Conservation (phyloP, 2,329 filamentous ascomycete species). For the Trichoderma afroharzianum region DNA sequence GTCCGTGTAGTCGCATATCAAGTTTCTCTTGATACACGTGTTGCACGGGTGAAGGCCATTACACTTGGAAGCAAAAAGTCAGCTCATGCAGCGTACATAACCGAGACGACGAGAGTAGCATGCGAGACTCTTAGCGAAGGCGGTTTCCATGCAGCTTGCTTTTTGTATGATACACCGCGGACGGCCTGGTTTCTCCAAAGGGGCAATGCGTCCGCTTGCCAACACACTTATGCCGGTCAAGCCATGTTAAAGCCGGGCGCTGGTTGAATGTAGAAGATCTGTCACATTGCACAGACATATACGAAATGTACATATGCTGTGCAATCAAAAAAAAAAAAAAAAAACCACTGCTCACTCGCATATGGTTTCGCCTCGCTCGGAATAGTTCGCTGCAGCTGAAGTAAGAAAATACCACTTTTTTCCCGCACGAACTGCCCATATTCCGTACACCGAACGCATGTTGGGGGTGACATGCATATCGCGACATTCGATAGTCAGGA, state of each 20-base stretch:
- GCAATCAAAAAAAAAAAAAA: constrained; percentile 14
- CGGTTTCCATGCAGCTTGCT: constrained; percentile 7
- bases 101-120: constrained; percentile 9
- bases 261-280: constrained; percentile 8
- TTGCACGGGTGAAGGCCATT: constrained; percentile 25
- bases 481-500: constrained; percentile 6
- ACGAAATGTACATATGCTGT: constrained; percentile 7
- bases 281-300: constrained; percentile 17
- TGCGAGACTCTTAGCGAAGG: constrained; percentile 6
- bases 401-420: not conserved
- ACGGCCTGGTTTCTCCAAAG: constrained; percentile 10
- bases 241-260: constrained; percentile 12
- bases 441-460: not conserved
- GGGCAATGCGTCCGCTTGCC: constrained; percentile 15
- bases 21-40: constrained; percentile 24
- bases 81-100: constrained; percentile 11
- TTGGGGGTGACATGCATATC: constrained; percentile 14
- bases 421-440: constrained; percentile 1
- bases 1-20: constrained; percentile 22
- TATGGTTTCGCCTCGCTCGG: not conserved
- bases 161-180: not conserved
- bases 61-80: constrained; percentile 21
- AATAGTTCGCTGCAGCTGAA: not conserved
- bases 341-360: not conserved
- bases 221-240: constrained; percentile 14